Evolutionary conservation across 306 rosid genomes (phyloP), one percentile per base, ranked within the genome.

Genomic region (Vigna reflexopilosa): DNA sequence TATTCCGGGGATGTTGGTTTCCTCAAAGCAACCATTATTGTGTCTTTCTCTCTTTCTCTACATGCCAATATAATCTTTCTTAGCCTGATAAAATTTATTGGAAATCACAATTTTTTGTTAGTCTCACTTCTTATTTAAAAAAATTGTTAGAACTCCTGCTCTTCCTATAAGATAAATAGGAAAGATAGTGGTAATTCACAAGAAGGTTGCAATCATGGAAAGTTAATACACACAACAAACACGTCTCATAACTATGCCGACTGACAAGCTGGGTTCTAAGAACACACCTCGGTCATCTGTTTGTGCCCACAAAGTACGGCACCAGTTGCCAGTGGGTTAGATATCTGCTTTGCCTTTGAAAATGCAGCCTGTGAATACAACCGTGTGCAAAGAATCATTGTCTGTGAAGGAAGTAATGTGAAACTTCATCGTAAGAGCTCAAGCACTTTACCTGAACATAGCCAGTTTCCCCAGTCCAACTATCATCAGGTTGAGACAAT

Each of bases 241-340:
- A 3, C 2, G 42, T 48, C 72, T n/a, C 78, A 32, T 73, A 73
- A 42, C 24, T 24, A 68, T 49, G 8, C 50, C 12, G 75, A 42
- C 5, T 72, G 44, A 67, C 51, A 40, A 77, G 79, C 65, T 47
- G 19, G 69, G 51, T 1, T 52, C 51, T 10, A 61, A 78, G 30
- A 70, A 34, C 75, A 7, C 48, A 95, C 99, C 98, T 95, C 99
- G 14, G 97, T 13, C 98, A 95, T 93, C 77, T 91, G 91, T 83
- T 88, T 95, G 83, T 95, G 99, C 76, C 99, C 99, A 40, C 97
- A 90, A 24, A 95, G 90, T 48, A 95, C 84, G 65, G 87, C 99
- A 67, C 90, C 94, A 2, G 91, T 85, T 12, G 96, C 85, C 36
- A 38, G 81, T 51, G 98, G 97, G 73, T 85, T 82, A 48, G 82